Evolutionary conservation across 2,329 filamentous ascomycete species (phyloP).

Genomic region (Botrytis squamosa): DNA sequence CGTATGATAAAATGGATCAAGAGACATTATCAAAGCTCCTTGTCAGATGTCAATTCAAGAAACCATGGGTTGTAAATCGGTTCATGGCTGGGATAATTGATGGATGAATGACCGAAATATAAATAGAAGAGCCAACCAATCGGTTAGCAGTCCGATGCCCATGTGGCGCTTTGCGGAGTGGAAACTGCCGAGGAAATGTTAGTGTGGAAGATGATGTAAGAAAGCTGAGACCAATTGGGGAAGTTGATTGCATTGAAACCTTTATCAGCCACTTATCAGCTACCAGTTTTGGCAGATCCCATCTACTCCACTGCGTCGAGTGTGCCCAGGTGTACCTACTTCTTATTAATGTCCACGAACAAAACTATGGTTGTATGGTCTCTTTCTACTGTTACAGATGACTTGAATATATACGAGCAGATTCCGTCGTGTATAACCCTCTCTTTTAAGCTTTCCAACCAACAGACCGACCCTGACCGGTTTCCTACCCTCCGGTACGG

Average conservation of each 20-base stretch:
- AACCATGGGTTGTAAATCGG: background rate
- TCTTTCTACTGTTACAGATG: background rate
- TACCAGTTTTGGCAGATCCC: background rate
- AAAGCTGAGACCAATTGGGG: background rate
- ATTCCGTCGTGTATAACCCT: background rate
- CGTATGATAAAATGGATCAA: background rate
- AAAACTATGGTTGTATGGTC: background rate
- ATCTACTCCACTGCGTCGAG: background rate
- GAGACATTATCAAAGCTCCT: background rate
- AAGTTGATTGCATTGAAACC: background rate
- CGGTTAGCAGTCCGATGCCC: background rate
- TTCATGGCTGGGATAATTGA: background rate
- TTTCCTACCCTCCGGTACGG: background rate
- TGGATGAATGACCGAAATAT: background rate
- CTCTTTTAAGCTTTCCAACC: background rate
- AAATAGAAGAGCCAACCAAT: background rate
- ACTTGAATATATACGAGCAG: background rate
- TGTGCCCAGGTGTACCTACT: background rate
- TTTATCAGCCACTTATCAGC: background rate
- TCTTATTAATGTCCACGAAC: background rate
- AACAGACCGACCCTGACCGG: background rate
- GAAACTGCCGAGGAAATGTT: background rate
- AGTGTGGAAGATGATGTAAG: background rate
- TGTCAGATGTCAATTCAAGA: background rate
- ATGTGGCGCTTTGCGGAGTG: background rate